phyloP scores from a whole-genome alignment of 192 early-diverging fungal species.

The Mortierella claussenii region DNA sequence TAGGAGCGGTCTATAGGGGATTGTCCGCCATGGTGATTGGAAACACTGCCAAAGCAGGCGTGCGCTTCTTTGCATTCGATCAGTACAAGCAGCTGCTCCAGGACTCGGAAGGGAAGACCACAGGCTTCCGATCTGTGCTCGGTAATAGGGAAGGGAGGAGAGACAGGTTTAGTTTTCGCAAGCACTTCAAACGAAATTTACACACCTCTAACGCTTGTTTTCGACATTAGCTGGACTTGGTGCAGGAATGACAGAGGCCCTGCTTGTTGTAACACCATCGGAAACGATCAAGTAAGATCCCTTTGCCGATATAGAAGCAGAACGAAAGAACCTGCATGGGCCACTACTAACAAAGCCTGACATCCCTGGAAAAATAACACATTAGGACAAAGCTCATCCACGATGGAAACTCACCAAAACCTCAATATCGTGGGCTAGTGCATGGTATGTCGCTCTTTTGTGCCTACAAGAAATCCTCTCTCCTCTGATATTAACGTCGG shows the following conservation, averaged over 20 bases:
- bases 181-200: background rate
- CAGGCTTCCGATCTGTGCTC: slow-evolving; percentile 71
- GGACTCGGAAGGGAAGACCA: slow-evolving; percentile 77
- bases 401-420: slow-evolving; percentile 79
- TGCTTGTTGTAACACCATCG: slow-evolving; percentile 88
- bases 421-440: slow-evolving; percentile 80
- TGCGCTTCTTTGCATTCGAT: slow-evolving; percentile 94
- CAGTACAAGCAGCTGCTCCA: slow-evolving; percentile 78
- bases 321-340: too few relatives aligned
- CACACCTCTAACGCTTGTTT: background rate
- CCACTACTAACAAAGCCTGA: too few relatives aligned
- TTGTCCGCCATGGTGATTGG: slow-evolving; percentile 92
- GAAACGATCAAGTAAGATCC: slow-evolving; percentile 90
- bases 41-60: slow-evolving; percentile 91
- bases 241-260: slow-evolving; percentile 90
- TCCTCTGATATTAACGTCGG: too few relatives aligned
- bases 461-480: too few relatives aligned
- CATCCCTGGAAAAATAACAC: background rate
- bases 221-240: slow-evolving; percentile 74
- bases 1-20: slow-evolving; percentile 85
- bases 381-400: slow-evolving; percentile 92
- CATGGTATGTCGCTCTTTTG: slow-evolving; percentile 82
- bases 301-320: background rate
- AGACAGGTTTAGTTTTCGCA: background rate
- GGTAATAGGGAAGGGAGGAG: slow-evolving; percentile 14